phyloP scores from a whole-genome alignment of 352 stramenopile species.

The Globisporangium megalacanthum region DNA sequence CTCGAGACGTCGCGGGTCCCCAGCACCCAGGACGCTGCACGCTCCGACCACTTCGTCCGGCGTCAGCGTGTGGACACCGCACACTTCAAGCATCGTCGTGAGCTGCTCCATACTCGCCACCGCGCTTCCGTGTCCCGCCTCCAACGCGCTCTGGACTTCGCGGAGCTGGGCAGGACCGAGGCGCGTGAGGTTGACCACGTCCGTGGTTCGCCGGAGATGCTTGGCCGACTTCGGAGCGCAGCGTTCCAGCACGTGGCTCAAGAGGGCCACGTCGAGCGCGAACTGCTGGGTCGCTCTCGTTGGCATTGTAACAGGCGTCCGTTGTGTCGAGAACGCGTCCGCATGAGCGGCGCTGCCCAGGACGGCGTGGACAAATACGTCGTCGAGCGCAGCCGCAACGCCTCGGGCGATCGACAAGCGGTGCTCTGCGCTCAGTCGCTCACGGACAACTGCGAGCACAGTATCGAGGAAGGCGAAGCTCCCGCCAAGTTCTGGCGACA shows the following conservation, averaged over 20 bases:
- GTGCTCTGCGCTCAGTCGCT: conserved; percentile 23
- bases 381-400: conserved; percentile 30
- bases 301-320: conserved; percentile 9
- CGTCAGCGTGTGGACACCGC: conserved; percentile 39
- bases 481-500: conserved; percentile 32
- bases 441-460: conserved; percentile 20
- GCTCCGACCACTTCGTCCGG: conserved; percentile 30
- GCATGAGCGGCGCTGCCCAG: conserved; percentile 13
- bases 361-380: conserved; percentile 21
- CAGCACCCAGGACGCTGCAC: not conserved
- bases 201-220: conserved; percentile 41
- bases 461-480: conserved; percentile 24
- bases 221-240: conserved; percentile 22
- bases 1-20: no score
- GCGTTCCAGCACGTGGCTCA: conserved; percentile 28
- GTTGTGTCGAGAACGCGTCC: conserved; percentile 4
- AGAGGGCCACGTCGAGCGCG: conserved; percentile 26
- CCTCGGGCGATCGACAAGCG: conserved; percentile 25
- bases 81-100: conserved; percentile 67
- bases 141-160: conserved; percentile 43
- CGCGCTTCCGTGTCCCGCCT: not conserved
- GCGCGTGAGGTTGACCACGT: conserved; percentile 37
- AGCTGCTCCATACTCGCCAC: conserved; percentile 40
- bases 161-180: conserved; percentile 29
- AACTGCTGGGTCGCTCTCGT: conserved; percentile 29